Conservation (phyloP, 331 rosid genomes). For the Malus hybrid region DNA sequence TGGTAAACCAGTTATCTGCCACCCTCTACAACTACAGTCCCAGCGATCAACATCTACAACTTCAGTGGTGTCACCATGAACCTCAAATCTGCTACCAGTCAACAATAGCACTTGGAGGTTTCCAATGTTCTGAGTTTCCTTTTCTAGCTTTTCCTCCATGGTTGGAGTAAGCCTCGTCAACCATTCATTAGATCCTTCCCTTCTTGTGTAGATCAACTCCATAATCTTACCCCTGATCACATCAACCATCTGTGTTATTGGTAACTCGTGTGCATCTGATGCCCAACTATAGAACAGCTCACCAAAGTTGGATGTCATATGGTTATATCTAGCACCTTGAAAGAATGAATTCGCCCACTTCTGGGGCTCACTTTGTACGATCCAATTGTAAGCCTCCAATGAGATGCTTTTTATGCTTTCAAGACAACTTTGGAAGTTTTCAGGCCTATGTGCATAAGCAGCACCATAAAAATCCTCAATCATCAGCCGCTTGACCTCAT, state of each 20-base stretch:
- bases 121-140: constrained; percentile 46
- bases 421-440: constrained; percentile 56
- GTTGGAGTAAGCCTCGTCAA: constrained; percentile 68
- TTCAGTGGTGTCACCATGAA: constrained; percentile 70
- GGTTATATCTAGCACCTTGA: constrained; percentile 86
- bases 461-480: constrained; percentile 78
- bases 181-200: constrained; percentile 65
- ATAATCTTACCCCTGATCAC: constrained; percentile 67
- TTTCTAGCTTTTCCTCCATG: constrained; percentile 82
- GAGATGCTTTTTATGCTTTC: constrained; percentile 77
- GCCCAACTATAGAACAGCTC: constrained; percentile 91
- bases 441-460: constrained; percentile 64
- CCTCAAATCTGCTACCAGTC: constrained; percentile 66
- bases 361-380: constrained; percentile 71
- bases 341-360: constrained; percentile 82
- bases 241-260: constrained; percentile 95
- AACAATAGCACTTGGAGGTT: constrained; percentile 51
- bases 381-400: constrained; percentile 76
- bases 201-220: constrained; percentile 65
- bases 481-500: constrained; percentile 89
- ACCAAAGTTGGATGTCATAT: constrained; percentile 84
- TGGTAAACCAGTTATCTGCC: constrained; percentile 81
- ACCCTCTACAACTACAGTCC: constrained; percentile 90
- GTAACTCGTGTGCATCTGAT: constrained; percentile 76
- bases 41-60: constrained; percentile 65